A percentile compares a stretch with the other conserved stretches of the same genome.
phyloP scores from a whole-genome alignment of 352 stramenopile genomes.

The Phytophthora idaei region DNA sequence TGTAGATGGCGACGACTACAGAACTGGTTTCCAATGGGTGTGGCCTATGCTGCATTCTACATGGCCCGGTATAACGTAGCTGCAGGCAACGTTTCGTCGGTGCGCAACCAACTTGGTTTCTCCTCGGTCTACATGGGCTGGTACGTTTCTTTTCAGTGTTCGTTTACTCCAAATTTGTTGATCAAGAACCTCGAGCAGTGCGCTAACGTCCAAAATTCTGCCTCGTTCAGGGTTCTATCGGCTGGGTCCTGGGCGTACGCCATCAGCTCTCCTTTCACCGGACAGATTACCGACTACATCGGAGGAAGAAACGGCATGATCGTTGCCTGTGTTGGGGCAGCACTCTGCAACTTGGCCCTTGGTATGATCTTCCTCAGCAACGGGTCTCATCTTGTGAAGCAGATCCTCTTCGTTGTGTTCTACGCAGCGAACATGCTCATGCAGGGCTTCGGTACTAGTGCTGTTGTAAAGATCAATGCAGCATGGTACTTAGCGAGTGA shows the following conservation, averaged over 20 bases:
- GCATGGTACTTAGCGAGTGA: constrained; percentile 73
- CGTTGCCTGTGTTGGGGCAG: constrained; percentile 63
- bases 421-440: constrained; percentile 75
- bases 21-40: constrained; percentile 81
- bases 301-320: constrained; percentile 75
- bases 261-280: constrained; percentile 69
- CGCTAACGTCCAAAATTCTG: neutral
- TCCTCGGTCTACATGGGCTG: constrained; percentile 79
- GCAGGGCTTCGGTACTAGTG: constrained; percentile 80
- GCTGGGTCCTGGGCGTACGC: constrained; percentile 77
- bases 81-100: constrained; percentile 65
- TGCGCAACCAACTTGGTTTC: constrained; percentile 60
- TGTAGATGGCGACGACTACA: constrained; percentile 65
- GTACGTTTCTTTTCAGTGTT: constrained; percentile 33
- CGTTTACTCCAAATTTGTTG: neutral
- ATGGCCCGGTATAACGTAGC: constrained; percentile 81
- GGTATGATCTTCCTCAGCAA: constrained; percentile 58
- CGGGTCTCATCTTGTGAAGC: constrained; percentile 34
- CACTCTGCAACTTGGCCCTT: constrained; percentile 68
- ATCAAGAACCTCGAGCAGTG: neutral
- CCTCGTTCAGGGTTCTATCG: constrained; percentile 56
- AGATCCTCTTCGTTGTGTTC: constrained; percentile 59
- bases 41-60: constrained; percentile 80
- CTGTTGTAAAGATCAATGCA: constrained; percentile 87
- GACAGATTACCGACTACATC: constrained; percentile 74